Conservation (phyloP, 202 grass and related monocot species). For the Zoysia matrella region DNA sequence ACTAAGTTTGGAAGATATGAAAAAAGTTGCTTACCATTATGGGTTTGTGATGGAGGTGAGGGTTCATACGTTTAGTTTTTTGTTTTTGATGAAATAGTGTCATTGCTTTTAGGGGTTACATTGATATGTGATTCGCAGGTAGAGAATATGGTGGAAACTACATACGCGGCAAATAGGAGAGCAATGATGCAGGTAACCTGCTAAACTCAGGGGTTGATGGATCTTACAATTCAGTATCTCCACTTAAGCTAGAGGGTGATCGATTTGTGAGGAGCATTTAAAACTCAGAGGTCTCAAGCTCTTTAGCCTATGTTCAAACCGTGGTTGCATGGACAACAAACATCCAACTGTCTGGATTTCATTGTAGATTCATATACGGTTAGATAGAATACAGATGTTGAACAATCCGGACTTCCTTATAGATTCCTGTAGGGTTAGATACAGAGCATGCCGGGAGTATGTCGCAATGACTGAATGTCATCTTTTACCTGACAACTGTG, state of each 20-base stretch:
- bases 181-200: conserved; percentile 95
- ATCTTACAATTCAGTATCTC: conserved; percentile 37
- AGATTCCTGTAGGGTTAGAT: too few species aligned
- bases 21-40: conserved; percentile 80
- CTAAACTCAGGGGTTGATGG: conserved; percentile 12
- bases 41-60: conserved; percentile 96
- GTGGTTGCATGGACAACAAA: neutral
- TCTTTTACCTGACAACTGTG: neutral
- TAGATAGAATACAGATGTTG: neutral
- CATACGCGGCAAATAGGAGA: conserved; percentile 80
- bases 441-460: neutral
- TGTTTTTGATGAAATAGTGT: neutral
- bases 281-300: neutral
- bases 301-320: neutral
- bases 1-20: conserved; percentile 98
- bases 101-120: neutral
- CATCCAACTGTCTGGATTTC: neutral
- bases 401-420: neutral
- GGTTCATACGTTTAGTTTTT: conserved; percentile 23
- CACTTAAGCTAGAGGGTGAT: neutral
- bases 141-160: conserved; percentile 94
- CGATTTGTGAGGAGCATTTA: too few species aligned
- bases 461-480: conserved; percentile 3
- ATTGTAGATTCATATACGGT: neutral
- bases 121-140: conserved; percentile 57